Conservation (phyloP, 306 rosid species). For the Quercus rubra region DNA sequence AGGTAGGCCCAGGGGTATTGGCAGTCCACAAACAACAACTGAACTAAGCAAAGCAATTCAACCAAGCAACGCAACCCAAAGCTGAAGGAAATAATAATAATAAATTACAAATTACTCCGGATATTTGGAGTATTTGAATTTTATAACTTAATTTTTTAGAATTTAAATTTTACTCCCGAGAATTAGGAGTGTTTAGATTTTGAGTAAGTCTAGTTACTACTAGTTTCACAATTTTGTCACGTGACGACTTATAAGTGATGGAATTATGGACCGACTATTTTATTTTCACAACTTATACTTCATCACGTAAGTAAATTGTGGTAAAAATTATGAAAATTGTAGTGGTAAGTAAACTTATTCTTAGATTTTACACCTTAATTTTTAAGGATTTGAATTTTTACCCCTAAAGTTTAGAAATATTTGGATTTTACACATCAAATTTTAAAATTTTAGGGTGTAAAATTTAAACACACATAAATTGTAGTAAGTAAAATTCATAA, state of each 20-base stretch:
- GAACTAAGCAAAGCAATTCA: no score
- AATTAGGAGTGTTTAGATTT: no score
- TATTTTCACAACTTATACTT: no score
- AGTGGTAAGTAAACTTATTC: no score
- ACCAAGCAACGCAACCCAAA: no score
- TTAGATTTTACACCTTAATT: no score
- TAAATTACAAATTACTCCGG: rapidly evolving
- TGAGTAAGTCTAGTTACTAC: no score
- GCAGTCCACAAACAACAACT: slow-evolving; percentile 6
- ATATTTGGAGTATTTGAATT: rapidly evolving
- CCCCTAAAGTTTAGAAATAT: rapidly evolving
- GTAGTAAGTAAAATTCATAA: rapidly evolving
- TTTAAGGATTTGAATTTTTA: no score
- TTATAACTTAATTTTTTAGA: rapidly evolving
- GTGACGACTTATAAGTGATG: rapidly evolving
- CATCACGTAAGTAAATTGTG: rapidly evolving
- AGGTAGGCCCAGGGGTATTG: slow-evolving; percentile 25
- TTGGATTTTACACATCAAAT: rapidly evolving
- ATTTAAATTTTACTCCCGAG: rapidly evolving
- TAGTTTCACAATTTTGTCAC: rapidly evolving
- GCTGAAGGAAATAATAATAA: no score
- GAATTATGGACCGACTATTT: rapidly evolving
- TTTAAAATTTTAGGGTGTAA: rapidly evolving
- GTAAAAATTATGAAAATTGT: rapidly evolving
- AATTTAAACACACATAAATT: rapidly evolving